These are phyloP conservation scores for Venturia asperata DNA, from an alignment of 2,329 filamentous ascomycete genomes.

Conservation along the genomic window DNA sequence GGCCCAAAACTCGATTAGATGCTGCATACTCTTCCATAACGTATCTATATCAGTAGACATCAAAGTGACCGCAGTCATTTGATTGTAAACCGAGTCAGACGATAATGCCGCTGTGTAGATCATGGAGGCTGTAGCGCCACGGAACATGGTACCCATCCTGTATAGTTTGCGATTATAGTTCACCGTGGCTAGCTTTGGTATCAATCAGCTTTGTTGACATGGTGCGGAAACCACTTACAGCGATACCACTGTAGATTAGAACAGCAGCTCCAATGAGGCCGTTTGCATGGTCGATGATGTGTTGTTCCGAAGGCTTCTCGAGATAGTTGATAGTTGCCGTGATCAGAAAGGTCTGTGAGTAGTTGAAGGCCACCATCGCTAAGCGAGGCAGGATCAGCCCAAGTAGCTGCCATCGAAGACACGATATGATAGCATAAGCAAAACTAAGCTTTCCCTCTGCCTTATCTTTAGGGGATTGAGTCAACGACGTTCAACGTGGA, in stretches of 20 bases:
- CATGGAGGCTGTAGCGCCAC: constrained; percentile 10
- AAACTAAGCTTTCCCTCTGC: neutral
- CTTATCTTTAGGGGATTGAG: neutral
- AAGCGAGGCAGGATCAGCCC: neutral
- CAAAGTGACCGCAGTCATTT: constrained; percentile 16
- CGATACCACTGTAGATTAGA: constrained; percentile 11
- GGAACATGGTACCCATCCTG: constrained; percentile 14
- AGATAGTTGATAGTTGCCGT: constrained; percentile 14
- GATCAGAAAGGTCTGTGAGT: constrained; percentile 17
- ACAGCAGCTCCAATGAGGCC: constrained; percentile 16
- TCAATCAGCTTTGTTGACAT: neutral
- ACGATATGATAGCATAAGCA: constrained; percentile 6
- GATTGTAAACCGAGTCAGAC: neutral
- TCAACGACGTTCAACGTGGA: neutral
- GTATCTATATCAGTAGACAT: constrained; percentile 16
- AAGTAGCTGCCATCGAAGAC: constrained; percentile 11
- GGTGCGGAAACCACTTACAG: neutral
- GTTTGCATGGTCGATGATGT: constrained; percentile 4
- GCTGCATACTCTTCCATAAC: neutral
- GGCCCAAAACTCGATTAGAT: constrained; percentile 7
- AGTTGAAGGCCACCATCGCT: constrained; percentile 5
- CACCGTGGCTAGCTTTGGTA: neutral
- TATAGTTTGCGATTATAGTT: constrained; percentile 13
- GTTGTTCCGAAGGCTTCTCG: neutral
- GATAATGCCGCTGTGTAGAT: constrained; percentile 10